phyloP scores from a whole-genome alignment of 2,329 filamentous ascomycete species.

The Exophiala spinifera region DNA sequence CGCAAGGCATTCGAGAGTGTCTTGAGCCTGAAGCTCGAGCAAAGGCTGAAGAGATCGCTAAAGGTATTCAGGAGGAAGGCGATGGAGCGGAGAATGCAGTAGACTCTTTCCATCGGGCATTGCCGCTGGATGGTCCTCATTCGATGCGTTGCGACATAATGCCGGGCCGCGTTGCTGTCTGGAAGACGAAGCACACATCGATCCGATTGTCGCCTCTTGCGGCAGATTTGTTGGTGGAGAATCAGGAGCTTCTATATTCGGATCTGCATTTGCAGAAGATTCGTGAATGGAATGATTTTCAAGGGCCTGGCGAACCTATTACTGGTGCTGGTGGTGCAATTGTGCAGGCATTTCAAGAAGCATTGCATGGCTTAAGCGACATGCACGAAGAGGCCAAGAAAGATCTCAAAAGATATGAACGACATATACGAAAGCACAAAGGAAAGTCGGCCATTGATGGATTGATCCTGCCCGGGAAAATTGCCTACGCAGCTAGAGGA shows the following conservation, averaged over 20 bases:
- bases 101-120: conserved; percentile 40
- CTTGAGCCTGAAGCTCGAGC: conserved; percentile 33
- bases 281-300: conserved; percentile 54
- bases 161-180: conserved; percentile 50
- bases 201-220: conserved; percentile 52
- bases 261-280: conserved; percentile 48
- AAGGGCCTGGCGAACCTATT: conserved; percentile 53
- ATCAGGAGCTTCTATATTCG: conserved; percentile 51
- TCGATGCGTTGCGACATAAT: conserved; percentile 38
- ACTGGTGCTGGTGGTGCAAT: conserved; percentile 49
- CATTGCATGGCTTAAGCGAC: conserved; percentile 48
- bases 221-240: conserved; percentile 52
- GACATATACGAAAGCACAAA: conserved; percentile 39
- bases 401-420: conserved; percentile 47
- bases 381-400: conserved; percentile 49
- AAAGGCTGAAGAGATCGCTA: conserved; percentile 36
- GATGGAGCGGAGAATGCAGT: conserved; percentile 42
- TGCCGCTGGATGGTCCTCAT: conserved; percentile 34
- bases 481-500: conserved; percentile 23
- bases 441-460: conserved; percentile 16
- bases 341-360: conserved; percentile 43
- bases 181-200: conserved; percentile 48
- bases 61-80: conserved; percentile 37
- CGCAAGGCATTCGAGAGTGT: conserved; percentile 38
- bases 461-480: conserved; percentile 22